Conservation (phyloP, 768 basidiomycete genomes). For the Melanogaster broomeanus region DNA sequence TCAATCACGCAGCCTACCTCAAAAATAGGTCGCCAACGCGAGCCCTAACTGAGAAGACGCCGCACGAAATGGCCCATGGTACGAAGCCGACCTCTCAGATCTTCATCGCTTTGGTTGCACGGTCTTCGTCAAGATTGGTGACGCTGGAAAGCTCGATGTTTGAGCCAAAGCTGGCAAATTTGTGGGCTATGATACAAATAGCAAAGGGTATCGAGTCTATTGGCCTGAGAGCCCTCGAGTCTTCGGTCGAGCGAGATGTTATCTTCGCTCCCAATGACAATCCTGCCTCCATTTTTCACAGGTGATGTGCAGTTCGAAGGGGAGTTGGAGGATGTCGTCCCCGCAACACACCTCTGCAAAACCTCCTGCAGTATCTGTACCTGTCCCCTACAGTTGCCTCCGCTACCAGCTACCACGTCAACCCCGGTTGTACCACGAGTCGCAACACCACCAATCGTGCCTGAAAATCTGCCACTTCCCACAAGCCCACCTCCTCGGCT, state of each 20-base stretch:
- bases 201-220: conserved; percentile 17
- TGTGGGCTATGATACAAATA: conserved; percentile 12
- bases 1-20: conserved; percentile 19
- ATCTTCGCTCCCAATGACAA: conserved; percentile 3
- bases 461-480: neutral
- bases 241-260: conserved; percentile 16
- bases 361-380: neutral
- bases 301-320: conserved; percentile 13
- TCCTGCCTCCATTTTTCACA: neutral
- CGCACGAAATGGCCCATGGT: conserved; percentile 19
- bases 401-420: neutral
- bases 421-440: neutral
- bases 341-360: neutral
- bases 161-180: conserved; percentile 8
- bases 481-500: neutral
- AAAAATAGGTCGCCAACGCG: conserved; percentile 21
- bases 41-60: conserved; percentile 22
- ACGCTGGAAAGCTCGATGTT: conserved; percentile 11
- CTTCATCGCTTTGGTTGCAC: conserved; percentile 24
- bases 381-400: too few relatives aligned
- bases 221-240: conserved; percentile 16
- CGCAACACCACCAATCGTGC: neutral
- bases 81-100: conserved; percentile 25
- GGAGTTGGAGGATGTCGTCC: conserved; percentile 1
- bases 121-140: conserved; percentile 2